Evolutionary conservation across 2,329 filamentous ascomycete species (phyloP).

Genomic region (Plectosphaerella sp.): DNA sequence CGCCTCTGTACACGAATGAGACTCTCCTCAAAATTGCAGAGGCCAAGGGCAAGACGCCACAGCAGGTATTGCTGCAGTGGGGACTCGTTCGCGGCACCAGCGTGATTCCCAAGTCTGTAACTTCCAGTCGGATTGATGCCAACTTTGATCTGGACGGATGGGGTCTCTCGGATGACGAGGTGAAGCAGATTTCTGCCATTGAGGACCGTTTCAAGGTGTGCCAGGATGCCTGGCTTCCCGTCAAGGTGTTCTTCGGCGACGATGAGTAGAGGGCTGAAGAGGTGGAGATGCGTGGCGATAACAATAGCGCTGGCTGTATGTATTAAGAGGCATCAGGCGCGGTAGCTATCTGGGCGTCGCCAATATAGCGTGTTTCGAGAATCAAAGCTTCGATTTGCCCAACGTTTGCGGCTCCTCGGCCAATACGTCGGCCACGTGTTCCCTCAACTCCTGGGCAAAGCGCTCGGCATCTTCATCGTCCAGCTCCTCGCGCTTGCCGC

Average conservation of each 20-base stretch:
- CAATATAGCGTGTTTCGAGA: not conserved
- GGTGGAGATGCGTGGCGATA: conserved; percentile 2
- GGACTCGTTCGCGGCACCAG: conserved; percentile 76
- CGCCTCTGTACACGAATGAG: conserved; percentile 63
- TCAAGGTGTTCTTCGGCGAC: conserved; percentile 80
- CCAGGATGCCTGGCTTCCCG: conserved; percentile 66
- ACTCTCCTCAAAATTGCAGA: conserved; percentile 59
- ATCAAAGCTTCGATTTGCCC: conserved; percentile 32
- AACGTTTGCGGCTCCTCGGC: conserved; percentile 28
- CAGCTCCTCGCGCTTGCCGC: conserved; percentile 66
- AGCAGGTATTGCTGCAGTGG: conserved; percentile 78
- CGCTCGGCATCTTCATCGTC: conserved; percentile 68
- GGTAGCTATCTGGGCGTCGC: not conserved
- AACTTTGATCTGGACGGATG: conserved; percentile 76
- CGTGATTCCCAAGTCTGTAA: conserved; percentile 84
- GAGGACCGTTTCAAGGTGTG: conserved; percentile 81
- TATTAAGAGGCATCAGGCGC: conserved; percentile 2
- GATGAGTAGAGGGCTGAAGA: conserved; percentile 54
- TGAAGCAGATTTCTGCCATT: conserved; percentile 62
- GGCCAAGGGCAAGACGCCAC: conserved; percentile 61
- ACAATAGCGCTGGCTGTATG: conserved; percentile 2
- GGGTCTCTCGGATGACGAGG: conserved; percentile 67
- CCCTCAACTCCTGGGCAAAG: conserved; percentile 53
- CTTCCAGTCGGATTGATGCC: conserved; percentile 64
- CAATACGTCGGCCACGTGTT: conserved; percentile 43